Conservation (phyloP, 2,329 filamentous ascomycete genomes). For the Aspergillus ochraceus region DNA sequence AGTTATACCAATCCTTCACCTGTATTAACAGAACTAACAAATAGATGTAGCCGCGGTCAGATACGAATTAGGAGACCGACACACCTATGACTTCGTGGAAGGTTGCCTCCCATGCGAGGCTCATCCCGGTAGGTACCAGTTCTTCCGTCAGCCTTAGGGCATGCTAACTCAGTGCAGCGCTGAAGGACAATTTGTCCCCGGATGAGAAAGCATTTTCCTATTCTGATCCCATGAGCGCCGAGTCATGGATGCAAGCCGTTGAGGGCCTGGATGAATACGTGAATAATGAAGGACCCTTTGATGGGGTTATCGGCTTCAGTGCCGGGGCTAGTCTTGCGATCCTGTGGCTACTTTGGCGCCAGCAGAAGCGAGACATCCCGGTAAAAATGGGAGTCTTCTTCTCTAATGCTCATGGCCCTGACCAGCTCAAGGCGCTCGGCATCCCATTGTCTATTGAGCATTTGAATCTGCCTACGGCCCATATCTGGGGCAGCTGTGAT, state of each 20-base stretch:
- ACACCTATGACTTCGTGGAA: conserved; percentile 25
- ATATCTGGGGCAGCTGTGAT: conserved; percentile 15
- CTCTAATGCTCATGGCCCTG: conserved; percentile 1
- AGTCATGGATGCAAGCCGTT: conserved; percentile 4
- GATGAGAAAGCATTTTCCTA: conserved; percentile 11
- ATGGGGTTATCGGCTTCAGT: conserved; percentile 30
- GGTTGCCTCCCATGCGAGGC: conserved; percentile 14
- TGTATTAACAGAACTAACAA: neutral
- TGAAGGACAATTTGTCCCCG: neutral
- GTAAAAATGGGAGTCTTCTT: conserved; percentile 29
- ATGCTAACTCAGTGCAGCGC: neutral
- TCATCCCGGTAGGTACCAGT: neutral
- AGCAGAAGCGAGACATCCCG: conserved; percentile 11
- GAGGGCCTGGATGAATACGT: conserved; percentile 17
- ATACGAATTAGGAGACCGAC: conserved; percentile 20
- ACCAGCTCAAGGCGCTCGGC: neutral
- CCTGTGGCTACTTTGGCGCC: conserved; percentile 13
- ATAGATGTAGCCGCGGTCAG: conserved; percentile 15
- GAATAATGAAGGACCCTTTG: conserved; percentile 27
- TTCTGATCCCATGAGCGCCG: conserved; percentile 1
- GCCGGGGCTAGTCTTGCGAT: conserved; percentile 24
- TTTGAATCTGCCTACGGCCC: conserved; percentile 16
- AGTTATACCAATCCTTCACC: neutral
- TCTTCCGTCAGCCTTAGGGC: too few species aligned
- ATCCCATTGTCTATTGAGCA: neutral